Percentiles rank a stretch among this genome's conserved stretches.
Evolutionary conservation across 2,329 filamentous ascomycete genomes (phyloP).

Genomic region (Nemania sp.): DNA sequence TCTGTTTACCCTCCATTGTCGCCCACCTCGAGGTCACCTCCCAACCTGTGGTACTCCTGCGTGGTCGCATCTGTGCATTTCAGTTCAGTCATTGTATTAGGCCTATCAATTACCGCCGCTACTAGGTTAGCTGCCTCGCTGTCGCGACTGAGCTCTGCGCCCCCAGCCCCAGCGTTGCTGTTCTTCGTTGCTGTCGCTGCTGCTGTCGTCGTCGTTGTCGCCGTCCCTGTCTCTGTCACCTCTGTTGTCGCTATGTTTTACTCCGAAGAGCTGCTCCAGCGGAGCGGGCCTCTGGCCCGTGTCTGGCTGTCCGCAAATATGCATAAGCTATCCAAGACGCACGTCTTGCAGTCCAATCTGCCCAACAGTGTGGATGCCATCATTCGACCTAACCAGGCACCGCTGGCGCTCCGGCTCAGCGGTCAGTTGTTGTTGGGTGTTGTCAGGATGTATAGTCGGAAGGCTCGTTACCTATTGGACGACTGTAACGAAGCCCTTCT

Average conservation of each 20-base stretch:
- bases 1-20: slow-evolving; percentile 36
- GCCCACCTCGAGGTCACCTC: slow-evolving; percentile 7
- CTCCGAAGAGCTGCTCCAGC: slow-evolving; percentile 91
- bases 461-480: slow-evolving; percentile 93
- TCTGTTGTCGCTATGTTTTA: slow-evolving; percentile 80
- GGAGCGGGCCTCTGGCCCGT: slow-evolving; percentile 94
- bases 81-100: slow-evolving; percentile 16
- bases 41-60: slow-evolving; percentile 20
- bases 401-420: slow-evolving; percentile 91
- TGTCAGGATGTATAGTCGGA: slow-evolving; percentile 95
- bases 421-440: slow-evolving; percentile 94
- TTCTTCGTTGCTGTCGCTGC: slow-evolving; percentile 7
- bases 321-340: slow-evolving; percentile 96
- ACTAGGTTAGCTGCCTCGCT: not conserved
- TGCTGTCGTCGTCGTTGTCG: slow-evolving; percentile 38
- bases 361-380: slow-evolving; percentile 94
- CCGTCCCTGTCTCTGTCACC: not conserved
- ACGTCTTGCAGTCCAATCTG: slow-evolving; percentile 92
- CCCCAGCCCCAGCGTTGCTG: slow-evolving; percentile 26
- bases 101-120: slow-evolving; percentile 22
- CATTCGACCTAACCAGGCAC: slow-evolving; percentile 88
- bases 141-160: slow-evolving; percentile 15
- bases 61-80: slow-evolving; percentile 31
- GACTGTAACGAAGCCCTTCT: slow-evolving; percentile 97
- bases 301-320: slow-evolving; percentile 98